phyloP scores from a whole-genome alignment of 1,139 yeast species.

The Zygosaccharomyces pseudobailii region DNA sequence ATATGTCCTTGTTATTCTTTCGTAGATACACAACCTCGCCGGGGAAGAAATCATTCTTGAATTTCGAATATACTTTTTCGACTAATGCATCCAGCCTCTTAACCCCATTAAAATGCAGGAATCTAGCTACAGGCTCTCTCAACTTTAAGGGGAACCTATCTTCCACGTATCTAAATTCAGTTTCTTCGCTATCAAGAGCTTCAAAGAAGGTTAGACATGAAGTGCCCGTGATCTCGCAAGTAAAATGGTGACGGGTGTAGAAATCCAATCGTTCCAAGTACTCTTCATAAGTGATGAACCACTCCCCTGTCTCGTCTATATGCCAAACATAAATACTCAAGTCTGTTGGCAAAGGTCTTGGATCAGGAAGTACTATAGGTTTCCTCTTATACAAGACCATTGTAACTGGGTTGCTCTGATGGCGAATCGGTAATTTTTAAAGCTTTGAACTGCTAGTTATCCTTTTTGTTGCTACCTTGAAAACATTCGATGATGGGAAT shows the following conservation, averaged over 20 bases:
- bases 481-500: neutral
- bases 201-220: constrained; percentile 87
- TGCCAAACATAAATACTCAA: constrained; percentile 59
- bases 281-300: constrained; percentile 73
- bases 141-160: constrained; percentile 83
- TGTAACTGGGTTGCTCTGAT: neutral
- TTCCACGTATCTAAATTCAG: constrained; percentile 68
- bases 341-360: constrained; percentile 53
- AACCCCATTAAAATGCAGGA: constrained; percentile 76
- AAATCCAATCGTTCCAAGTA: constrained; percentile 68
- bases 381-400: constrained; percentile 71
- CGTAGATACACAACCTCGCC: constrained; percentile 78
- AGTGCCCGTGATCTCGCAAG: constrained; percentile 94
- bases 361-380: constrained; percentile 54
- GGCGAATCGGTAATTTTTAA: neutral
- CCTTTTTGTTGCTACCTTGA: neutral
- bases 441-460: neutral
- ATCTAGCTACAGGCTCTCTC: constrained; percentile 83
- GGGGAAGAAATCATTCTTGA: constrained; percentile 83
- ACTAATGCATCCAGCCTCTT: constrained; percentile 82
- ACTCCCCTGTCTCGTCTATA: constrained; percentile 81
- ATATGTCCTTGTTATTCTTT: constrained; percentile 29
- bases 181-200: constrained; percentile 72
- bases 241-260: constrained; percentile 71
- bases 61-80: constrained; percentile 71